phyloP scores from a whole-genome alignment of 1,139 yeast species.

The Scheffersomyces insectosa region DNA sequence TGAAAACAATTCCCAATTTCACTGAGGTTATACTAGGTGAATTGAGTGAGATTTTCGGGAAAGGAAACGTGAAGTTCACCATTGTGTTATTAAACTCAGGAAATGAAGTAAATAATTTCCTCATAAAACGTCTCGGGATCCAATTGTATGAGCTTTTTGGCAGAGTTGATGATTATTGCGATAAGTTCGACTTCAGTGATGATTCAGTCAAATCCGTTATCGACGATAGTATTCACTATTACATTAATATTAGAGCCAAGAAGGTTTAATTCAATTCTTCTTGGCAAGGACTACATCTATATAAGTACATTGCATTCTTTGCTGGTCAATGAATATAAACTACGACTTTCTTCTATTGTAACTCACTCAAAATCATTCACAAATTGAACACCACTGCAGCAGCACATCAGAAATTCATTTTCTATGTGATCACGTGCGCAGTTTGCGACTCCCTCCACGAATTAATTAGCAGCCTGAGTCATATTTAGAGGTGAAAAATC shows the following conservation, averaged over 20 bases:
- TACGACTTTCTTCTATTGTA: too few species aligned
- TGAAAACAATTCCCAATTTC: constrained; percentile 29
- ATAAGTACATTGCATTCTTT: not conserved
- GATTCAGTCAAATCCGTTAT: constrained; percentile 11
- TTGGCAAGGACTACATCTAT: not conserved
- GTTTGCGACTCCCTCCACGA: too few species aligned
- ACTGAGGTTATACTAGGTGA: constrained; percentile 23
- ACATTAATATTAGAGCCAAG: constrained; percentile 31
- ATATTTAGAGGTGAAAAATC: constrained; percentile 1
- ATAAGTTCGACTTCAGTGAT: constrained; percentile 16
- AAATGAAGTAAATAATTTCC: constrained; percentile 34
- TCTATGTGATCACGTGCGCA: too few species aligned
- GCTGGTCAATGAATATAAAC: constrained; percentile 1
- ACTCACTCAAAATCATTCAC: too few species aligned
- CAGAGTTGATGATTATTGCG: constrained; percentile 31
- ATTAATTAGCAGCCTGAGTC: constrained; percentile 3
- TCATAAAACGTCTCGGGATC: constrained; percentile 32
- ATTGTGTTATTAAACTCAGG: constrained; percentile 30
- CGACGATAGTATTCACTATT: constrained; percentile 28
- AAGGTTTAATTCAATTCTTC: constrained; percentile 12
- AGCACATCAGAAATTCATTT: too few species aligned
- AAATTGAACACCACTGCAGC: too few species aligned
- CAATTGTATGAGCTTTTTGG: constrained; percentile 37
- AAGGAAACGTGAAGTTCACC: constrained; percentile 33
- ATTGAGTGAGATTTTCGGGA: constrained; percentile 33